phyloP scores from a whole-genome alignment of 2,329 filamentous ascomycete genomes.

The Monilinia laxa region DNA sequence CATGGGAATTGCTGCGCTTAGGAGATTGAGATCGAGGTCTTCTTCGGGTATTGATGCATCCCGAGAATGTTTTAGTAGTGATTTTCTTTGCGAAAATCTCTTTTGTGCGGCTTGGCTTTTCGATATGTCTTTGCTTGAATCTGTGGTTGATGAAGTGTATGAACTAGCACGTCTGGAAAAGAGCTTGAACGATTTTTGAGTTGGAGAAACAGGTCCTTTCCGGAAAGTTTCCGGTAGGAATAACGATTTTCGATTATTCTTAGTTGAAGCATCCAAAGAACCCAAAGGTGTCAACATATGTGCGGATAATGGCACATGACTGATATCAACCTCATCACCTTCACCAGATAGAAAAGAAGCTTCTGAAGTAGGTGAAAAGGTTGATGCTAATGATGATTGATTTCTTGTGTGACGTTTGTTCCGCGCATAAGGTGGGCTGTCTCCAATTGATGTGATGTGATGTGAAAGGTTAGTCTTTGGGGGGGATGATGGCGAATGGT shows the following conservation, averaged over 20 bases:
- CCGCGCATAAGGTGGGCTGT: background rate
- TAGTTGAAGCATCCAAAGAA: conserved; percentile 16
- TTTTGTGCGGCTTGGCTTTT: conserved; percentile 11
- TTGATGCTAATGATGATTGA: conserved; percentile 2
- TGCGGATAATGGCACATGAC: conserved; percentile 32
- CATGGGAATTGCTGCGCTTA: conserved; percentile 35
- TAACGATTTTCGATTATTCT: conserved; percentile 23
- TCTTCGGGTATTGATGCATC: conserved; percentile 36
- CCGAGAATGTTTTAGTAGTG: conserved; percentile 25
- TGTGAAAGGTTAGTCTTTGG: background rate
- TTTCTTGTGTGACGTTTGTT: background rate
- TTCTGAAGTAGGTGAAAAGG: background rate
- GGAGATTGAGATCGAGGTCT: conserved; percentile 37
- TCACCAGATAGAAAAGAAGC: conserved; percentile 4
- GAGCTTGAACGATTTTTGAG: background rate
- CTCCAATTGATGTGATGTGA: background rate
- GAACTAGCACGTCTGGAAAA: conserved; percentile 10
- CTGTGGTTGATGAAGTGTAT: background rate
- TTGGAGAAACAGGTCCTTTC: conserved; percentile 29
- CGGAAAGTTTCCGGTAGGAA: conserved; percentile 30
- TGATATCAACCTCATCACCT: conserved; percentile 33
- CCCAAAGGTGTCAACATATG: background rate
- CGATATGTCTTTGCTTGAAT: conserved; percentile 1
- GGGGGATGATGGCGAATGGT: background rate
- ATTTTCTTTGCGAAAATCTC: conserved; percentile 31